phyloP scores from a whole-genome alignment of 805 yeast genomes.

The Wickerhamiella kazuoi region DNA sequence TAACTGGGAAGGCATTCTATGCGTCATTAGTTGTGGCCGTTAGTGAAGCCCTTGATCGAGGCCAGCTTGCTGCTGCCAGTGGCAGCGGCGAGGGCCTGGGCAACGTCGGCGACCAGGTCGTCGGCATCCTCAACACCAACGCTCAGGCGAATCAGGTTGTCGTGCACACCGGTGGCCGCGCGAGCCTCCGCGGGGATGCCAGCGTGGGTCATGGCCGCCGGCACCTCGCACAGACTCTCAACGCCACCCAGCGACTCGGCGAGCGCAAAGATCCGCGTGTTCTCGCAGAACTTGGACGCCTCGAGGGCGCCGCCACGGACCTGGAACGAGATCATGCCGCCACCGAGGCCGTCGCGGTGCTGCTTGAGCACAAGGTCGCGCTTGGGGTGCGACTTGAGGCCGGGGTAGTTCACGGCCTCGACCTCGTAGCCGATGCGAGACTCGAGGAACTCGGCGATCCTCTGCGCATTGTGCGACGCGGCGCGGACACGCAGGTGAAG shows the following conservation, averaged over 20 bases:
- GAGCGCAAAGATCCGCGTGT: conserved; percentile 60
- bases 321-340: conserved; percentile 84
- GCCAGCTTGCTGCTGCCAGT: no score
- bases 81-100: conserved; percentile 36
- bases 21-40: no score
- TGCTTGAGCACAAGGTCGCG: conserved; percentile 49
- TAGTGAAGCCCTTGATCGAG: no score
- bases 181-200: conserved; percentile 69
- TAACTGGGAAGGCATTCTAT: no score
- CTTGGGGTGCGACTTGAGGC: conserved; percentile 47
- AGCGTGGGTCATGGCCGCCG: conserved; percentile 84
- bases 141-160: conserved; percentile 64
- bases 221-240: conserved; percentile 72
- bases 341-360: conserved; percentile 74
- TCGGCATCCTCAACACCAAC: conserved; percentile 77
- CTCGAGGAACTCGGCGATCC: conserved; percentile 48
- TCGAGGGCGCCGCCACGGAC: conserved; percentile 64
- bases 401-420: conserved; percentile 65
- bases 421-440: conserved; percentile 29
- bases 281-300: conserved; percentile 54
- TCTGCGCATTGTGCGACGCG: conserved; percentile 46
- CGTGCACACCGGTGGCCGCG: conserved; percentile 64
- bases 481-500: conserved; percentile 63
- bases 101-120: conserved; percentile 54
- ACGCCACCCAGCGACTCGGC: conserved; percentile 88